Evolutionary conservation across 352 stramenopile genomes (phyloP), one percentile per base, ranked within the genome.

Genomic region (Saprolegnia parasitica): DNA sequence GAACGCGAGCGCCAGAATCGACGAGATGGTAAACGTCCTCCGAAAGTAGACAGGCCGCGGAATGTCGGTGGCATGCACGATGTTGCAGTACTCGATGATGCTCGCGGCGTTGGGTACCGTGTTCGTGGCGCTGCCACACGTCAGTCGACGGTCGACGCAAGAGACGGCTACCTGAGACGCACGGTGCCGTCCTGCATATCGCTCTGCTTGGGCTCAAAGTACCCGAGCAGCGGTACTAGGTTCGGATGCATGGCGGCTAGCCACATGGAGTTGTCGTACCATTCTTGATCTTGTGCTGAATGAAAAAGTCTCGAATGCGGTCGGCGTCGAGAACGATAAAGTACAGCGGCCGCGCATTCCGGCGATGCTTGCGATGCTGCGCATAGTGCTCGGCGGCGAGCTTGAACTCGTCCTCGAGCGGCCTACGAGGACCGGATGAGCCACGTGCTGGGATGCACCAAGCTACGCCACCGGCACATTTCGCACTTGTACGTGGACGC

Each of bases 31-130:
- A 29, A 67, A 67, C 24, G 60, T 56, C n/a, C 60, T 32, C 18
- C 42, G 60, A 67, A 67, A 55, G 60, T 45, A 67, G 10, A 56
- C 60, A 5, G 40, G 32, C 15, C 32, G n/a, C 10, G 60, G 60
- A 23, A 67, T 67, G 32, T 67, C 60, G 10, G 60, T 56, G 4
- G 11, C 20, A n/a, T 67, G 60, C 60, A 67, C 24, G 16, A 54
- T 8, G 46, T 67, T 67, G 46, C 60, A 67, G 24, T 67, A 67
- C 13, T 67, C 60, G 46, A 67, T 45, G 40, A 67, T 67, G 60
- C 60, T 67, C 5, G 32, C 20, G 1, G 60, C 40, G 11, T 15
- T 46, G 20, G 40, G 11, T 4, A 56, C 24, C 0, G 60, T 23
- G 40, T 55, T 46, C 0, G 24, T 46, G 16, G 60, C 46, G 21